Evolutionary conservation across 306 rosid genomes (phyloP).

Genomic region (Vigna nakashimae): DNA sequence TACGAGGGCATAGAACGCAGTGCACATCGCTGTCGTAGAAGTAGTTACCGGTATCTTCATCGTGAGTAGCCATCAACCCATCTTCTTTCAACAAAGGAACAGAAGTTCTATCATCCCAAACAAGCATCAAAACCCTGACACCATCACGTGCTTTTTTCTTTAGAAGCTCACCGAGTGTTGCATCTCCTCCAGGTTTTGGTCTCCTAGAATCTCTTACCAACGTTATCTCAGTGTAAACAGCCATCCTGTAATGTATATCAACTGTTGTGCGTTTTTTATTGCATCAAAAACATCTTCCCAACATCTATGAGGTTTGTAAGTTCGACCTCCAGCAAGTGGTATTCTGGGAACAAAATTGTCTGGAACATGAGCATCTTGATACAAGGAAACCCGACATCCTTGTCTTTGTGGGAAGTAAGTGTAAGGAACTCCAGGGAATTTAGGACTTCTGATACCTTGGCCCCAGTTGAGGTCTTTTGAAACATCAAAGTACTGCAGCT

Average conservation of each 20-base stretch:
- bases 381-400: slow-evolving; percentile 67
- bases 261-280: slow-evolving; percentile 63
- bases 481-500: slow-evolving; percentile 60
- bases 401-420: slow-evolving; percentile 62
- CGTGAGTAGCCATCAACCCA: slow-evolving; percentile 76
- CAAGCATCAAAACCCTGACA: slow-evolving; percentile 74
- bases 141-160: slow-evolving; percentile 70
- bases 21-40: slow-evolving; percentile 58
- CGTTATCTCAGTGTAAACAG: slow-evolving; percentile 68
- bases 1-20: slow-evolving; percentile 71
- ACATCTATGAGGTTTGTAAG: slow-evolving; percentile 62
- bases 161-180: slow-evolving; percentile 63
- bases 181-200: slow-evolving; percentile 64
- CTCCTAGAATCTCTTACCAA: slow-evolving; percentile 71
- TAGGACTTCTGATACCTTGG: slow-evolving; percentile 58
- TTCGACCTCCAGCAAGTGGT: slow-evolving; percentile 62
- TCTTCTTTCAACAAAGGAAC: slow-evolving; percentile 57
- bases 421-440: slow-evolving; percentile 71
- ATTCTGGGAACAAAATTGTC: slow-evolving; percentile 66
- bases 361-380: slow-evolving; percentile 74
- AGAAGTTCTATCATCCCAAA: slow-evolving; percentile 82
- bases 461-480: slow-evolving; percentile 59
- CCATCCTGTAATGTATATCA: slow-evolving; percentile 74
- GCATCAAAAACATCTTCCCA: slow-evolving; percentile 82
- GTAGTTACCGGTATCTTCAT: slow-evolving; percentile 59